Conservation (phyloP, 345 rosid species). For the Citrus medica region DNA sequence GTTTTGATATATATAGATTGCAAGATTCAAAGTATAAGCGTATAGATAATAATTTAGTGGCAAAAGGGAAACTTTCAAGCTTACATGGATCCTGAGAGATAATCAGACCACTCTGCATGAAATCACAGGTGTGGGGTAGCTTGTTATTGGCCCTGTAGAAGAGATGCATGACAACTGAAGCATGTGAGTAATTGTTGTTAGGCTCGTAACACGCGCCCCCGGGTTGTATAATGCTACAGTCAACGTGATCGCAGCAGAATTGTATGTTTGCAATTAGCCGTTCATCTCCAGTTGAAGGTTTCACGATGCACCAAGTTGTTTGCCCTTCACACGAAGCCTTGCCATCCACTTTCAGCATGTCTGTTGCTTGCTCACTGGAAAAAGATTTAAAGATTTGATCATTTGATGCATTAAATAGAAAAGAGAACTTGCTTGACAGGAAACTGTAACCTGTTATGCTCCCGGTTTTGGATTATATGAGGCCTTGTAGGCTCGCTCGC, state of each 20-base stretch:
- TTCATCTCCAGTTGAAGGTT: constrained; percentile 12
- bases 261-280: constrained; percentile 27
- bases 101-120: constrained; percentile 19
- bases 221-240: constrained; percentile 27
- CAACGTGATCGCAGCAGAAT: constrained; percentile 18
- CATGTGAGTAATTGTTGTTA: constrained; percentile 19
- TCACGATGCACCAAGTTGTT: constrained; percentile 29
- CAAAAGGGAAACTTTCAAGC: not conserved
- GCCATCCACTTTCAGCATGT: not conserved
- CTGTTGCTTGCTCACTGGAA: not conserved
- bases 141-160: constrained; percentile 24
- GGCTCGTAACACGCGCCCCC: constrained; percentile 30
- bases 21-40: too few relatives aligned
- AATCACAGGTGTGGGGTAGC: constrained; percentile 31
- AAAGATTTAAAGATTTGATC: not conserved
- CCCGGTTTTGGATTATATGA: too few relatives aligned
- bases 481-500: not conserved
- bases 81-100: constrained; percentile 5
- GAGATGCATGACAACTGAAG: constrained; percentile 35
- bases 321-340: not conserved
- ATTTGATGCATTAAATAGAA: not conserved
- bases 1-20: too few relatives aligned
- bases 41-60: too few relatives aligned
- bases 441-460: not conserved
- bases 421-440: not conserved